Evolutionary conservation across 1,284 basidiomycete genomes (phyloP).

Genomic region (Austroboletus novae-zelandiae): DNA sequence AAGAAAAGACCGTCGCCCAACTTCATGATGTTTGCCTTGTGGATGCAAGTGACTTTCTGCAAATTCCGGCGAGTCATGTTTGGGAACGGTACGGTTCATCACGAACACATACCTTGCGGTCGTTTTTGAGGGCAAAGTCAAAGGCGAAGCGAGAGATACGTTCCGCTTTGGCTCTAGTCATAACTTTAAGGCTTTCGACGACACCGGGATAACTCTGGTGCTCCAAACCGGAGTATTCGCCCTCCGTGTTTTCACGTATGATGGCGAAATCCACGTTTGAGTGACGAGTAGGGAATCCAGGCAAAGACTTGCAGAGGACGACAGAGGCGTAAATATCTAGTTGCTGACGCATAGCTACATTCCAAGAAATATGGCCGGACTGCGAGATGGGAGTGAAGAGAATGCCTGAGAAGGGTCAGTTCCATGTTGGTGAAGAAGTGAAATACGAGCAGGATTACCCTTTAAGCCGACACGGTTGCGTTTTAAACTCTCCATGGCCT

Average conservation of each 20-base stretch:
- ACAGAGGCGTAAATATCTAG: conserved; percentile 99
- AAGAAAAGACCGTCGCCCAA: conserved; percentile 99
- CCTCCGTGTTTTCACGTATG: conserved; percentile 99
- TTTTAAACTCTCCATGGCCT: conserved; percentile 96
- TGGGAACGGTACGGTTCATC: background rate
- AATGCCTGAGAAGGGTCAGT: conserved; percentile 63
- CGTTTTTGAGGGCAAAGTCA: conserved; percentile 98
- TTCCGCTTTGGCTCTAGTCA: conserved; percentile 93
- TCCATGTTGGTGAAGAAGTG: background rate
- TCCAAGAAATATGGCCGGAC: conserved; percentile 98
- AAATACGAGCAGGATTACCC: conserved; percentile 48
- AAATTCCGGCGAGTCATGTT: conserved; percentile 11
- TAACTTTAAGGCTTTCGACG: conserved; percentile 98
- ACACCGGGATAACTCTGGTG: conserved; percentile 99
- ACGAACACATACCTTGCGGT: conserved; percentile 72
- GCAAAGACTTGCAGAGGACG: conserved; percentile 96
- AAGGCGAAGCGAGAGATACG: conserved; percentile 98
- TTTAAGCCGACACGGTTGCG: conserved; percentile 98
- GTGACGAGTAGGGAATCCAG: conserved; percentile 97
- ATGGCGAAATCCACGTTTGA: conserved; percentile 97
- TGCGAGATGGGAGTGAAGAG: conserved; percentile 98
- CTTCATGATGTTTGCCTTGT: conserved; percentile 99
- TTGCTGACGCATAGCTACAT: conserved; percentile 99
- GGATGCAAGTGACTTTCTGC: conserved; percentile 98
- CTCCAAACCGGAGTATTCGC: conserved; percentile 98